Evolutionary conservation across 75 land plant genomes (phyloP).

Genomic region (Pinus albicaulis): DNA sequence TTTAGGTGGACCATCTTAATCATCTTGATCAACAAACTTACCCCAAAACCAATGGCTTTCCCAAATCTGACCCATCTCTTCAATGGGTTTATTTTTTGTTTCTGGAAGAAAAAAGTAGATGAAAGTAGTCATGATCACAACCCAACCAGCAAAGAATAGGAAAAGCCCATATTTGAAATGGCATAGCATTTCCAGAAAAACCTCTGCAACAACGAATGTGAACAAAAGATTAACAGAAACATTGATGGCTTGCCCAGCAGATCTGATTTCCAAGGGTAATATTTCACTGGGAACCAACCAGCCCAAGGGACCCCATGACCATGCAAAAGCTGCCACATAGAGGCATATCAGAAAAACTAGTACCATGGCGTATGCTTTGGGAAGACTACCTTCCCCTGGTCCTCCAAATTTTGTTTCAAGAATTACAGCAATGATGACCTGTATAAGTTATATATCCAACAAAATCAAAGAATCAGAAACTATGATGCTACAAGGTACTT

Average conservation of each 20-base stretch:
- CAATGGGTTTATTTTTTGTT: conserved; percentile 84
- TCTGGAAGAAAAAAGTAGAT: conserved; percentile 78
- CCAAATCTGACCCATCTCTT: conserved; percentile 60
- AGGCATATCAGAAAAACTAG: conserved; percentile 51
- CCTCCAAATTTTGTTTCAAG: background rate
- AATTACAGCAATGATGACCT: background rate
- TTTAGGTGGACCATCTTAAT: background rate
- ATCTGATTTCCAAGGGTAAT: conserved; percentile 81
- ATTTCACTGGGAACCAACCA: conserved; percentile 95
- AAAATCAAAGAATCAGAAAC: too few relatives aligned
- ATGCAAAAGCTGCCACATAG: conserved; percentile 71
- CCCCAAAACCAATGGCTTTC: conserved; percentile 79
- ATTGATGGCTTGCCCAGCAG: conserved; percentile 80
- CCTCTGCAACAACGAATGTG: conserved; percentile 79
- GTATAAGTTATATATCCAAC: too few relatives aligned
- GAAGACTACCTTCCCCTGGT: conserved; percentile 7
- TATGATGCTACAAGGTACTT: too few relatives aligned
- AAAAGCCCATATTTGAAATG: conserved; percentile 69
- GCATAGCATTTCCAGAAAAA: conserved; percentile 68
- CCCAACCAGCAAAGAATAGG: conserved; percentile 74
- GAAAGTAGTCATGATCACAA: conserved; percentile 59
- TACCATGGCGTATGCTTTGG: conserved; percentile 32
- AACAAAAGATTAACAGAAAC: conserved; percentile 84
- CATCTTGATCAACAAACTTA: conserved; percentile 17
- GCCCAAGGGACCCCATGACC: conserved; percentile 94